Base-by-base conservation (phyloP, 1,284 basidiomycete species). In the Cutaneotrichosporon spelunceum region DNA sequence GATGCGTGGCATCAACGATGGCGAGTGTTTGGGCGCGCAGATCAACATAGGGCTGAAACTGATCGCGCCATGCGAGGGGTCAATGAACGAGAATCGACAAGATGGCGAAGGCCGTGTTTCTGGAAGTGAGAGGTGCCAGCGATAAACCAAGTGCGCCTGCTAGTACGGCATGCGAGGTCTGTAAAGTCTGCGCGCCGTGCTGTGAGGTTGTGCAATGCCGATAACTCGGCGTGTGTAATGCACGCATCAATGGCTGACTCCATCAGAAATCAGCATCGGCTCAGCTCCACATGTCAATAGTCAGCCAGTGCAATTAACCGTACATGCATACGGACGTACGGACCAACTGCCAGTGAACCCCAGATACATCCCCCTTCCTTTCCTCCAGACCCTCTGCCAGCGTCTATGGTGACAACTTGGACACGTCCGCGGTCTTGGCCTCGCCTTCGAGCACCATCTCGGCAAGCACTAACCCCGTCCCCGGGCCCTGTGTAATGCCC, bases 401-500 rank as follows among this genome's bases (percentile, higher is more conserved):
- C 21, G 45, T 23, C 26, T 33, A 53, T 34, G 52, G 52, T 27
- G 52, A 33, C 52, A 84, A 72, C 47, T 72, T 75, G 13, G 73
- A 74, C 48, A 84, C 77, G 70, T 84, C 79, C 26, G 83, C 83
- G 47, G 81, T 82, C 45, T 70, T 75, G 10, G 76, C 80, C 62
- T 79, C 77, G 4, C 83, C 83, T 36, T 83, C 81, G 19, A 83
- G 65, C 6, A 85, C 77, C 26, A 84, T 66, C 71, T 85, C 83
- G 19, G 82, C 75, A 63, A 84, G 69, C 10, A 82, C 79, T 58
- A 81, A 77, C 4, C 84, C 84, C 0, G 82, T 83, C 2, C 83
- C 84, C 1, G 83, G 82, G 4, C 81, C 82, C 70, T 71, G 69
- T 1, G 70, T 74, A 60, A 75, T 72, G 57, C 71, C 72, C 70